Conservation (phyloP, 176 grass and related monocot genomes). For the bread wheat (Triticum aestivum) region IWGSC_CS_RefSeq_v2.1 NC_057797.1:750969294-750969793, state of each 20-base stretch:
- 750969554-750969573: slow-evolving; percentile 94
- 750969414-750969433: slow-evolving; percentile 96
- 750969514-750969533: slow-evolving; percentile 86
- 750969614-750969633: slow-evolving; percentile 97
- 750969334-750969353: slow-evolving; percentile 99
- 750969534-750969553: slow-evolving; percentile 80
- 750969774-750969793: slow-evolving; percentile 85
- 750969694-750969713: slow-evolving; percentile 97
- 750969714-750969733: slow-evolving; percentile 92
- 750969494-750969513: slow-evolving; percentile 96
- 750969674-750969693: slow-evolving; percentile 63
- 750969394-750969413: slow-evolving; percentile 99
- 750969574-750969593: slow-evolving; percentile 86
- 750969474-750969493: slow-evolving; percentile 99
- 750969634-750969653: slow-evolving; percentile 98
- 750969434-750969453: slow-evolving; percentile 92
- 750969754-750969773: slow-evolving; percentile 97
- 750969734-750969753: slow-evolving; percentile 87
- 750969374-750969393: slow-evolving; percentile 97
- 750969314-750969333: slow-evolving; percentile 98
- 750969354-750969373: slow-evolving; percentile 84
- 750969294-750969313: slow-evolving; percentile 94
- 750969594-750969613: slow-evolving; percentile 97
- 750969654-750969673: slow-evolving; percentile 92
- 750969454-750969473: slow-evolving; percentile 99